phyloP scores from a whole-genome alignment of 768 basidiomycete genomes.

The Leccinum incarnatum region DNA sequence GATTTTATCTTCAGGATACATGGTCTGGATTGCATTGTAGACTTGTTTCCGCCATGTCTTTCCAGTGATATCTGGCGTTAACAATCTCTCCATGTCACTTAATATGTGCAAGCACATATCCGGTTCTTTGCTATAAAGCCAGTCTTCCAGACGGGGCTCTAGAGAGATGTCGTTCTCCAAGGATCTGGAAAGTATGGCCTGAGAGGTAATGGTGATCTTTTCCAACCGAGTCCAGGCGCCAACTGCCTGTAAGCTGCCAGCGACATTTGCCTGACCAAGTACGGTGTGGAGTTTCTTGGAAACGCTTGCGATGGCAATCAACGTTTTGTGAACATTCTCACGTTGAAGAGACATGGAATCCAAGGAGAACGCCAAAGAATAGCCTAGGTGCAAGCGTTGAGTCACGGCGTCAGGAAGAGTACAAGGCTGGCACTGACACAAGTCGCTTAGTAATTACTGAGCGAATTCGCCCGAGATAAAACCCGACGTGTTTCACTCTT shows the following conservation, averaged over 20 bases:
- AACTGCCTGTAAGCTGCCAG: neutral
- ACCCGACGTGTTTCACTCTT: no score
- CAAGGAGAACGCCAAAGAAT: neutral
- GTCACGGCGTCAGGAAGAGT: no score
- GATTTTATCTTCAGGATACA: neutral
- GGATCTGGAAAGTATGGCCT: neutral
- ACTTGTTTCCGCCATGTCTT: neutral
- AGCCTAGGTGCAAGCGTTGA: no score
- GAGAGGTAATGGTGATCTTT: neutral
- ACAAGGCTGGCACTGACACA: no score
- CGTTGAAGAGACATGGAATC: neutral
- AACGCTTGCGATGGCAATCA: neutral
- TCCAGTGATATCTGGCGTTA: neutral
- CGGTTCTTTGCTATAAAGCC: constrained; percentile 4
- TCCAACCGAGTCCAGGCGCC: neutral
- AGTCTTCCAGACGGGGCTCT: constrained; percentile 1
- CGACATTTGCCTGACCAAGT: neutral
- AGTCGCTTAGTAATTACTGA: no score
- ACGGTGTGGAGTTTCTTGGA: neutral
- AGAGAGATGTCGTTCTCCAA: neutral
- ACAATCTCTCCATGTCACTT: neutral
- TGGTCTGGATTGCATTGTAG: neutral
- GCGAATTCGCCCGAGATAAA: no score
- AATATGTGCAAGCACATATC: constrained; percentile 5
- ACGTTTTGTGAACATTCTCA: neutral